Evolutionary conservation across 2,329 filamentous ascomycete genomes (phyloP).

Genomic region (Aspergillus hiratsukae): DNA sequence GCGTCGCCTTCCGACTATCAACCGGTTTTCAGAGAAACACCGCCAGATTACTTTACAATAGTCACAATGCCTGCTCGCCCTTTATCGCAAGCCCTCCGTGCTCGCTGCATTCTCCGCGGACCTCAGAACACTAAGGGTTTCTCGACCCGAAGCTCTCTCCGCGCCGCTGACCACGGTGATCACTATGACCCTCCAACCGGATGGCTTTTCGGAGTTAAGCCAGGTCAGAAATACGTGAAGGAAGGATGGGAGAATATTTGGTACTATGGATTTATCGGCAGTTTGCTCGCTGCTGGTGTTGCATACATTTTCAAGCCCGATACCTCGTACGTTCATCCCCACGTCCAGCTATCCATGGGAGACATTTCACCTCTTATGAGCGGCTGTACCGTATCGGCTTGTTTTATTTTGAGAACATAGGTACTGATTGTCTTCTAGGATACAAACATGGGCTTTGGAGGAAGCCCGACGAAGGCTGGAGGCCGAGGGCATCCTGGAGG

Average conservation of each 20-base stretch:
- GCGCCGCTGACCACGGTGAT: constrained; percentile 57
- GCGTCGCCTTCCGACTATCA: constrained; percentile 16
- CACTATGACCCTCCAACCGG: constrained; percentile 87
- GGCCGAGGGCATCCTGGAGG: constrained; percentile 86
- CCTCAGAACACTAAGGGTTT: constrained; percentile 36
- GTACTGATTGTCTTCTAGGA: constrained; percentile 53
- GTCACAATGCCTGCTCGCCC: constrained; percentile 37
- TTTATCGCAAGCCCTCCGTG: constrained; percentile 36
- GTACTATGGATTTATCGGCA: constrained; percentile 79
- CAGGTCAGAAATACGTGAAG: constrained; percentile 89
- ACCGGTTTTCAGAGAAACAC: constrained; percentile 6
- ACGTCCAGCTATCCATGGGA: constrained; percentile 1
- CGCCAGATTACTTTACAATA: constrained; percentile 12
- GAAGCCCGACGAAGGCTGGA: constrained; percentile 94
- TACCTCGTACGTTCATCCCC: constrained; percentile 72
- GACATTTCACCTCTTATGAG: background rate
- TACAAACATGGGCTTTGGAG: constrained; percentile 98
- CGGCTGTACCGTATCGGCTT: background rate
- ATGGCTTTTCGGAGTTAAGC: constrained; percentile 91
- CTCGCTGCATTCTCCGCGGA: constrained; percentile 35
- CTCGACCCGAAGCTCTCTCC: constrained; percentile 37
- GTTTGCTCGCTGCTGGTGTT: constrained; percentile 66
- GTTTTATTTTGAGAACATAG: background rate
- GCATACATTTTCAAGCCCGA: constrained; percentile 96
- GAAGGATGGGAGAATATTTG: constrained; percentile 93